Evolutionary conservation across 768 basidiomycete species (phyloP).

Genomic region (Tylopilus vinaceipallidus): DNA sequence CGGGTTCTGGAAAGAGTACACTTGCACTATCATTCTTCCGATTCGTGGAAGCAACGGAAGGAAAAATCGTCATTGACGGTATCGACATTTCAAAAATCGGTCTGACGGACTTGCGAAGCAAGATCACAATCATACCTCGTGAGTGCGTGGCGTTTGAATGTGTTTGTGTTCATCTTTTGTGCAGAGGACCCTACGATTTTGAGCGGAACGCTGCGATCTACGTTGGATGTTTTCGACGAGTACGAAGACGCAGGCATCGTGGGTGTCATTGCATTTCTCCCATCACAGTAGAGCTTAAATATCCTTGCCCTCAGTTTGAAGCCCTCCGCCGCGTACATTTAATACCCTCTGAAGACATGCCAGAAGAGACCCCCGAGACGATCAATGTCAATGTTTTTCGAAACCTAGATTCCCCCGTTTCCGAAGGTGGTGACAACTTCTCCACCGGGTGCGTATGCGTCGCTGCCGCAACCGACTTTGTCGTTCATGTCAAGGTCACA

Average conservation of each 20-base stretch:
- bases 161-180: background rate
- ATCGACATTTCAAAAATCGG: slow-evolving; percentile 78
- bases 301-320: slow-evolving; percentile 58
- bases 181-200: slow-evolving; percentile 88
- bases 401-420: slow-evolving; percentile 68
- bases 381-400: slow-evolving; percentile 78
- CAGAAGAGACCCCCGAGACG: slow-evolving; percentile 35
- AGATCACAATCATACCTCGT: slow-evolving; percentile 77
- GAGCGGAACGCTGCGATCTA: slow-evolving; percentile 77
- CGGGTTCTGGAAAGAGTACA: slow-evolving; percentile 76
- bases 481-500: slow-evolving; percentile 22
- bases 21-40: slow-evolving; percentile 85
- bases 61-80: slow-evolving; percentile 73
- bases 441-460: slow-evolving; percentile 61
- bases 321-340: slow-evolving; percentile 82
- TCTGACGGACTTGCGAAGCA: slow-evolving; percentile 75
- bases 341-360: slow-evolving; percentile 56
- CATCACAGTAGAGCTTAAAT: background rate
- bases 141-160: slow-evolving; percentile 23
- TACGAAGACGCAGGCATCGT: slow-evolving; percentile 84
- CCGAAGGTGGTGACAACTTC: slow-evolving; percentile 89
- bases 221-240: slow-evolving; percentile 83
- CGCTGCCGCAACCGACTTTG: background rate
- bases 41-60: slow-evolving; percentile 83
- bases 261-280: slow-evolving; percentile 26